phyloP scores from a whole-genome alignment of 768 basidiomycete genomes.

The Pulveroboletus frians region DNA sequence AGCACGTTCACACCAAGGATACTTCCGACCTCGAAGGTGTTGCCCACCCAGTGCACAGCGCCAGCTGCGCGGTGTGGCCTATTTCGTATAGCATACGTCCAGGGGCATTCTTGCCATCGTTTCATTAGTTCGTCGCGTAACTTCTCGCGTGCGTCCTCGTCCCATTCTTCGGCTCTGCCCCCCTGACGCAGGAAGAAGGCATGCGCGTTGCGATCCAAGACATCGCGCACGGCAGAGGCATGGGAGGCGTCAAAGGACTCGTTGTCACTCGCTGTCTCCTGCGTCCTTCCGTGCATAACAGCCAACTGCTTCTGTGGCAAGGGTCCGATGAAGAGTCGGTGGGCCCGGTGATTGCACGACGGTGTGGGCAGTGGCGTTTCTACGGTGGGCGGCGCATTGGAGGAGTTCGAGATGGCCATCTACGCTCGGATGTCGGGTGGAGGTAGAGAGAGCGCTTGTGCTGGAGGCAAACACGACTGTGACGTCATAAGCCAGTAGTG shows the following conservation, averaged over 20 bases:
- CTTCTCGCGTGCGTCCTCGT: constrained; percentile 45
- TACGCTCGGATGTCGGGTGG: neutral
- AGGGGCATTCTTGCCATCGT: constrained; percentile 64
- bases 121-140: constrained; percentile 52
- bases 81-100: constrained; percentile 46
- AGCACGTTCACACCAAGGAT: constrained; percentile 66
- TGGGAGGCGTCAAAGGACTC: constrained; percentile 32
- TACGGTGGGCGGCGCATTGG: neutral
- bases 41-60: constrained; percentile 57
- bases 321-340: constrained; percentile 70
- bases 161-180: constrained; percentile 65
- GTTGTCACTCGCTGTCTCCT: constrained; percentile 25
- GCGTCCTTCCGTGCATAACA: constrained; percentile 31
- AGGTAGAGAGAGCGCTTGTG: neutral
- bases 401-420: constrained; percentile 12
- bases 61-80: constrained; percentile 3
- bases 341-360: constrained; percentile 25
- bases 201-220: constrained; percentile 56
- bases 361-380: neutral
- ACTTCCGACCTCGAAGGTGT: constrained; percentile 73
- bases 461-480: constrained; percentile 6
- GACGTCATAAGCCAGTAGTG: constrained; percentile 20
- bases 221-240: constrained; percentile 30
- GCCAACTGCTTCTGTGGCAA: constrained; percentile 60
- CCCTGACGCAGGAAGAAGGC: constrained; percentile 61